phyloP scores from a whole-genome alignment of 441 rosid genomes.

The Mallotus japonicus region DNA sequence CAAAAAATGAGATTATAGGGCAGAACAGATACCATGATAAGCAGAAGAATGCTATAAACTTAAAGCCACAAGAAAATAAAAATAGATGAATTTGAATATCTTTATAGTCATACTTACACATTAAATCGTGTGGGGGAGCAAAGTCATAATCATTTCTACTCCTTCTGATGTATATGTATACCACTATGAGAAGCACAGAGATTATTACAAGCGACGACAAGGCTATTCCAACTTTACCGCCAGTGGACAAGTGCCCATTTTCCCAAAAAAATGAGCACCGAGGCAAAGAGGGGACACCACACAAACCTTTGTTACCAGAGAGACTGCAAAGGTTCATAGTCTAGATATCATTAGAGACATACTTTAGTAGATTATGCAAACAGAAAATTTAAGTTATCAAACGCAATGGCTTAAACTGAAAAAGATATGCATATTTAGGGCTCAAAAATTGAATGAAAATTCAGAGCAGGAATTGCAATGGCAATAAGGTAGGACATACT shows the following conservation, averaged over 20 bases:
- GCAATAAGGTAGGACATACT: constrained; percentile 50
- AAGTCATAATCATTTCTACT: constrained; percentile 85
- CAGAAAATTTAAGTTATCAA: background rate
- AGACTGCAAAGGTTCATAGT: constrained; percentile 51
- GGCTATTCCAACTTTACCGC: constrained; percentile 75
- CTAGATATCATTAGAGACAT: background rate
- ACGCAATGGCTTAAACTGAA: background rate
- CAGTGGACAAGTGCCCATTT: constrained; percentile 74
- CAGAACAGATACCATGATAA: background rate
- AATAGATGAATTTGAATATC: constrained; percentile 1
- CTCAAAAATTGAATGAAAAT: constrained; percentile 1
- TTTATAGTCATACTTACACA: constrained; percentile 53
- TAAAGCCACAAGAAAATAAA: constrained; percentile 3
- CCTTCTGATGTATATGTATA: constrained; percentile 60
- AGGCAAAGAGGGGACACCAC: constrained; percentile 79
- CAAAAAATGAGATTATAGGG: background rate
- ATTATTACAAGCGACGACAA: constrained; percentile 50
- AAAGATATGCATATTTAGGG: background rate
- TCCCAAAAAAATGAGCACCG: constrained; percentile 81
- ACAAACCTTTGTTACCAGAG: constrained; percentile 89
- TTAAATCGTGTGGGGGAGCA: constrained; percentile 81
- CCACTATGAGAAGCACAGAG: constrained; percentile 40
- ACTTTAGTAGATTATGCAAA: background rate
- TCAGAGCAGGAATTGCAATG: constrained; percentile 2
- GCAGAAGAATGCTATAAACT: background rate